A percentile compares a stretch with the other conserved stretches of the same genome.
Conservation (phyloP, 305 asterid genomes). For the Salvia sclarea region DNA sequence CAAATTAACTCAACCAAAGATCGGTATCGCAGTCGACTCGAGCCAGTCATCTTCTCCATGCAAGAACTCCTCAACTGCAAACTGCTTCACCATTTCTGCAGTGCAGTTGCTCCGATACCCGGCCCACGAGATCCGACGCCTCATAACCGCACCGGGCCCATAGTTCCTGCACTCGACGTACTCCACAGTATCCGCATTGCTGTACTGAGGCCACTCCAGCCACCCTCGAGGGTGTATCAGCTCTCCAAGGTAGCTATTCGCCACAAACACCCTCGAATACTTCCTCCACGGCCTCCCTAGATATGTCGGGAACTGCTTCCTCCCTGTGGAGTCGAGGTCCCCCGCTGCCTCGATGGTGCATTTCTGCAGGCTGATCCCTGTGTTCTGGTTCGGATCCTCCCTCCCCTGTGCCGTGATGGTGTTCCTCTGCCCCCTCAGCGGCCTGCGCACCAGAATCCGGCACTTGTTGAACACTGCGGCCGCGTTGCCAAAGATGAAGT, state of each 20-base stretch:
- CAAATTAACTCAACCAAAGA: slow-evolving; percentile 22
- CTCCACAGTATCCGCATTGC: slow-evolving; percentile 51
- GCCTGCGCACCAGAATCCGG: slow-evolving; percentile 55
- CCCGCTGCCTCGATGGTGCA: slow-evolving; percentile 56
- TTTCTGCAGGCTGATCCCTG: slow-evolving; percentile 57
- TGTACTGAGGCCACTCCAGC: slow-evolving; percentile 56
- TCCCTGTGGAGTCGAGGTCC: slow-evolving; percentile 37
- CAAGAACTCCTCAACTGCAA: slow-evolving; percentile 47
- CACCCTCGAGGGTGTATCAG: slow-evolving; percentile 65
- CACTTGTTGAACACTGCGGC: slow-evolving; percentile 74
- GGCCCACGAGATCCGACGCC: slow-evolving; percentile 51
- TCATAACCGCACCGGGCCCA: slow-evolving; percentile 65
- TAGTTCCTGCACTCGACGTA: slow-evolving; percentile 64
- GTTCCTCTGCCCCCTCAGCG: slow-evolving; percentile 53
- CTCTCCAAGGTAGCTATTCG: slow-evolving; percentile 59
- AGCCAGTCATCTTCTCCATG: slow-evolving; percentile 68
- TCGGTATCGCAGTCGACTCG: slow-evolving; percentile 51
- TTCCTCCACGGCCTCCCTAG: slow-evolving; percentile 86
- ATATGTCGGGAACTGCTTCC: slow-evolving; percentile 48
- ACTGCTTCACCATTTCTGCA: slow-evolving; percentile 49
- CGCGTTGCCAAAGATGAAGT: slow-evolving; percentile 79
- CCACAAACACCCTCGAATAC: slow-evolving; percentile 58
- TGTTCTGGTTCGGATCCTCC: slow-evolving; percentile 69
- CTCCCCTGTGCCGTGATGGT: slow-evolving; percentile 79
- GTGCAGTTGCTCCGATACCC: slow-evolving; percentile 57